Base-by-base conservation (phyloP, 441 rosid genomes). In the Erodium moschatum region DNA sequence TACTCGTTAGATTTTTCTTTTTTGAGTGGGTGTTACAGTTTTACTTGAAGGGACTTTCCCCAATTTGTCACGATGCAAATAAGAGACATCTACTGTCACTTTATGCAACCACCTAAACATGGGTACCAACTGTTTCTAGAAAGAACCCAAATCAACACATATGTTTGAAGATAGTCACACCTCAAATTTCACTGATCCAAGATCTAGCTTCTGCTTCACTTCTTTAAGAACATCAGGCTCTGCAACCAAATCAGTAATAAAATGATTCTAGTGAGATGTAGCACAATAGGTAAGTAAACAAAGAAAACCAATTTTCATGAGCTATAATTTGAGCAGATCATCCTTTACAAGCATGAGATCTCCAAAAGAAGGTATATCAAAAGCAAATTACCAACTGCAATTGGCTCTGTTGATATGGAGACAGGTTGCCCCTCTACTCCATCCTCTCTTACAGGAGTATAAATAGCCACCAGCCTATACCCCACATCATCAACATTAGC, bases 401-500 rank as follows among this genome's bases (percentile, higher is more conserved):
- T 80, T 66, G 90, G 90, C 72, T 94, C 98, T 13, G 98, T 94
- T 68, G 96, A 91, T 75, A 96, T 93, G 73, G 98, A 91, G 74
- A 88, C 88, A 18, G 98, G 98, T 74, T 84, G 96, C 67, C 98
- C 98, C 83, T 93, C 97, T 44, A 88, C 80, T 72, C 96, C 97
- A 80, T 94, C 98, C 40, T 94, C 97, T 72, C 97, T 84, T 52
- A 87, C 73, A n/a, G 97, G 98, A 70, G 97, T 87, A 75, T 91
- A 91, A 67, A 94, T 76, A 71, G 92, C 96, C 54, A 94, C 98
- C 67, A 94, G 73, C 78, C 98, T 85, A 78, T 94, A 94, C 24
- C 98, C 96, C 69, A 94, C 98, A 75, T 94, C 98, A 81, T 94
- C 98, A 20, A 91, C 98, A 86, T 94, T 91, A 72, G 96, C 96